These are phyloP conservation scores for Rhizopus delemar DNA, from an alignment of 371 early-diverging fungal genomes.

Conservation along the genomic window DNA sequence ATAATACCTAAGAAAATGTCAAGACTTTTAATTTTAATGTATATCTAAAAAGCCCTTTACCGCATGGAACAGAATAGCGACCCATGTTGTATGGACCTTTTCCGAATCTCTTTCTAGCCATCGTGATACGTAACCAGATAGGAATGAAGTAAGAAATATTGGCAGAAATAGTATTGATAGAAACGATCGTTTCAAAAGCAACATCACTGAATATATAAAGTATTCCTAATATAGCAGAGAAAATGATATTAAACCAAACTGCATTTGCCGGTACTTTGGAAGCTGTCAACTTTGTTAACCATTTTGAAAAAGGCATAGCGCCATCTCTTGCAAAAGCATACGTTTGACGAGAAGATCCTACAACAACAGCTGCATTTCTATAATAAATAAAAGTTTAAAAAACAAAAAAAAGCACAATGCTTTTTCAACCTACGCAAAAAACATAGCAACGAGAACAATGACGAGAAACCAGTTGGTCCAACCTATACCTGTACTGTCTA, in stretches of 20 bases:
- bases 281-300: constrained; percentile 28
- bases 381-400: neutral
- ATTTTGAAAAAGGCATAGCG: constrained; percentile 49
- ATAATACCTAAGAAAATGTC: constrained; percentile 34
- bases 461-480: constrained; percentile 49
- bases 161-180: constrained; percentile 69
- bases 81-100: constrained; percentile 26
- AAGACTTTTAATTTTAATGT: too few species aligned
- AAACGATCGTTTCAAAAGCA: constrained; percentile 67
- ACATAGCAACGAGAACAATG: constrained; percentile 59
- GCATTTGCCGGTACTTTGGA: constrained; percentile 46
- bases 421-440: constrained; percentile 37
- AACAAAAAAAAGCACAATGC: neutral
- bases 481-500: constrained; percentile 46
- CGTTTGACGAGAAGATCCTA: constrained; percentile 61
- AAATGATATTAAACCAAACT: constrained; percentile 54
- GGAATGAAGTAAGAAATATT: constrained; percentile 74
- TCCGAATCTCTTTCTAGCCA: constrained; percentile 42
- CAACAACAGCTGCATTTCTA: constrained; percentile 46
- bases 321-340: constrained; percentile 71
- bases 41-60: neutral
- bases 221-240: constrained; percentile 45
- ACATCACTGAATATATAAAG: constrained; percentile 46
- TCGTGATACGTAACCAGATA: constrained; percentile 52
- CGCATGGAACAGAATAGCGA: constrained; percentile 22